These are phyloP conservation scores for Pseudogymnoascus sp. DNA, from an alignment of 2,329 filamentous ascomycete genomes.

Conservation along the genomic window DNA sequence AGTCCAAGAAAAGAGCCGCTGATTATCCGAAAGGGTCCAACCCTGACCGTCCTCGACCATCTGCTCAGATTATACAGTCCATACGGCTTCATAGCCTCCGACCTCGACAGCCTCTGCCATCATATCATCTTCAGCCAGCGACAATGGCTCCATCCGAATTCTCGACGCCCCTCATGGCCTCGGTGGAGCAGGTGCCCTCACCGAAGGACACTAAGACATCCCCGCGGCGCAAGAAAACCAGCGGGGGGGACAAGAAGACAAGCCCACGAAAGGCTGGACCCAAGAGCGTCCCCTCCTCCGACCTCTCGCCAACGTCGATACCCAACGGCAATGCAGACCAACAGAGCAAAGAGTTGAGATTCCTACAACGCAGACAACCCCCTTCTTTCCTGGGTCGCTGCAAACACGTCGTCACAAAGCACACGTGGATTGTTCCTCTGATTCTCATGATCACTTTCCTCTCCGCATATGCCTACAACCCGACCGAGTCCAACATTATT, in stretches of 20 bases:
- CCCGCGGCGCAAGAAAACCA: background rate
- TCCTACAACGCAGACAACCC: conserved; percentile 28
- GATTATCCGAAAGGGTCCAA: background rate
- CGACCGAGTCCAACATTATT: conserved; percentile 68
- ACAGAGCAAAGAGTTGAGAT: conserved; percentile 20
- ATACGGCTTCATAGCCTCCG: background rate
- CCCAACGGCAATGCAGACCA: background rate
- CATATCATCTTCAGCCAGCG: background rate
- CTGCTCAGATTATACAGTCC: background rate
- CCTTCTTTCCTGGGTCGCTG: conserved; percentile 37
- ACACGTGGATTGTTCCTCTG: conserved; percentile 59
- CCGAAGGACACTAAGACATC: background rate
- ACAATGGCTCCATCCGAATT: background rate
- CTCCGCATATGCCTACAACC: conserved; percentile 64
- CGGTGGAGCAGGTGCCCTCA: background rate
- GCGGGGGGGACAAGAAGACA: background rate
- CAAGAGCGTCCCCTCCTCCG: background rate
- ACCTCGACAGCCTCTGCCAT: background rate
- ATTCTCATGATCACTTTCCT: conserved; percentile 56
- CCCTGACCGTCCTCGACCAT: background rate
- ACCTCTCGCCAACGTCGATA: background rate
- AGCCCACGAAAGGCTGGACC: background rate
- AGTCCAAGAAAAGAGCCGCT: background rate
- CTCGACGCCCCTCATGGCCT: background rate
- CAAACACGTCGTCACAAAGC: conserved; percentile 44